Base-by-base conservation (phyloP, 2,329 filamentous ascomycete genomes). In the Teratosphaeria viscida region DNA sequence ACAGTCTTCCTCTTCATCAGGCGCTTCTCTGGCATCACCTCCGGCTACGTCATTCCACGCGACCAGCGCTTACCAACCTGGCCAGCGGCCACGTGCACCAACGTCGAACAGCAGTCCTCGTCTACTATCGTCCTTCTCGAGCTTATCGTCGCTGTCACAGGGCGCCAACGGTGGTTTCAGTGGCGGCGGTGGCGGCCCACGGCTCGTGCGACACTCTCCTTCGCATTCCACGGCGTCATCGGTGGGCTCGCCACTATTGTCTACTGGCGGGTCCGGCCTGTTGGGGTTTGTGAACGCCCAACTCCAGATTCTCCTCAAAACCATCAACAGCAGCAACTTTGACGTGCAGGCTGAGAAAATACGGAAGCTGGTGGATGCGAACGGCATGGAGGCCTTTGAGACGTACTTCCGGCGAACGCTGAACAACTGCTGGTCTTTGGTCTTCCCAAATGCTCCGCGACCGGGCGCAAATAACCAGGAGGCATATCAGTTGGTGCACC, bases 341-440 rank as follows among this genome's bases (percentile, higher is more conserved):
- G 90, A 95, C 75, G 81, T 86, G 66, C 92, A 96, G 78, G 87
- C 86, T 71, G 90, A 95, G 70, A 92, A 95, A 79, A 87, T 99
- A 70, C 86, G 86, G 75, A 95, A 95, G 89, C 86, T 97, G 74
- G 88, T 97, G 78, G 87, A 96, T 84, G 92, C 92, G 71, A 87
- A 95, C 91, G 92, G 92, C 73, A 99, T 99, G 92, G 95, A 99
- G 82, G 91, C 96, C 73, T 96, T 92, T 75, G 86, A 90, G 62
- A 95, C 92, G 80, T 96, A 94, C 76, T 95, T 99, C 77, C 87
- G 90, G 75, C 90, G 92, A 76, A 82, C 97, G 73, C 85, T 99
- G 72, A 88, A 88, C 76, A 87, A 87, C 77, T 96, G 96, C 85
- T 90, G 92, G 69, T 80, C 87, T 64, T 87, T 94, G 71, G 94